These are phyloP conservation scores for Alternaria sp. DNA, from an alignment of 2,329 filamentous ascomycete genomes.

Conservation along the genomic window DNA sequence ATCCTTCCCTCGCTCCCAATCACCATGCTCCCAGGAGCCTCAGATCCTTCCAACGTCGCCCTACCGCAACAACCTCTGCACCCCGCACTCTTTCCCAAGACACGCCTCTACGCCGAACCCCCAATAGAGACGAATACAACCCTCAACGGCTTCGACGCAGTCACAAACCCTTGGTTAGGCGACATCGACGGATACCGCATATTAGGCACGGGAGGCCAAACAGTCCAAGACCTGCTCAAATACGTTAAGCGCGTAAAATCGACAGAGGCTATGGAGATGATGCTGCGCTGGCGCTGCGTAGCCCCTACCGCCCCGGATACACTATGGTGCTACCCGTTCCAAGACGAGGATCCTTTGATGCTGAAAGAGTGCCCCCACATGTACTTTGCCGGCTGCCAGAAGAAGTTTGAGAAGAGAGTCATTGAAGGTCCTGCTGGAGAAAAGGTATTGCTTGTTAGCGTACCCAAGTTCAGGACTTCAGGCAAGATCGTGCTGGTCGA, in stretches of 20 bases:
- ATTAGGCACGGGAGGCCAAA: slow-evolving; percentile 87
- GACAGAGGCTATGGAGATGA: slow-evolving; percentile 89
- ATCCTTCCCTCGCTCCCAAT: slow-evolving; percentile 86
- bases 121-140: slow-evolving; percentile 48
- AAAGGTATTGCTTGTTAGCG: slow-evolving; percentile 75
- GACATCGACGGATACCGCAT: slow-evolving; percentile 90
- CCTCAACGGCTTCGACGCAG: slow-evolving; percentile 80
- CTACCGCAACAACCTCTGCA: slow-evolving; percentile 95
- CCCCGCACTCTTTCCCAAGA: slow-evolving; percentile 82
- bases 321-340: slow-evolving; percentile 94
- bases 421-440: slow-evolving; percentile 72
- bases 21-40: slow-evolving; percentile 82
- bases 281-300: slow-evolving; percentile 88
- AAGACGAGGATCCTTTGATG: slow-evolving; percentile 90
- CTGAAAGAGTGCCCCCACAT: slow-evolving; percentile 85
- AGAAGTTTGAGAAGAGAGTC: slow-evolving; percentile 73
- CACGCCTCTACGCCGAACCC: slow-evolving; percentile 69
- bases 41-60: slow-evolving; percentile 87
- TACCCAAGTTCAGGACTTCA: slow-evolving; percentile 81
- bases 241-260: slow-evolving; percentile 82
- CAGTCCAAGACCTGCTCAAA: slow-evolving; percentile 90
- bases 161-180: slow-evolving; percentile 92
- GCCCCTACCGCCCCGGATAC: slow-evolving; percentile 97
- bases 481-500: slow-evolving; percentile 85
- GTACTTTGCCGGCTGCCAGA: slow-evolving; percentile 88